Percentiles rank a stretch among this genome's conserved stretches.
Evolutionary conservation across 2,329 filamentous ascomycete species (phyloP).

Genomic region (Chaetomium globosum): DNA sequence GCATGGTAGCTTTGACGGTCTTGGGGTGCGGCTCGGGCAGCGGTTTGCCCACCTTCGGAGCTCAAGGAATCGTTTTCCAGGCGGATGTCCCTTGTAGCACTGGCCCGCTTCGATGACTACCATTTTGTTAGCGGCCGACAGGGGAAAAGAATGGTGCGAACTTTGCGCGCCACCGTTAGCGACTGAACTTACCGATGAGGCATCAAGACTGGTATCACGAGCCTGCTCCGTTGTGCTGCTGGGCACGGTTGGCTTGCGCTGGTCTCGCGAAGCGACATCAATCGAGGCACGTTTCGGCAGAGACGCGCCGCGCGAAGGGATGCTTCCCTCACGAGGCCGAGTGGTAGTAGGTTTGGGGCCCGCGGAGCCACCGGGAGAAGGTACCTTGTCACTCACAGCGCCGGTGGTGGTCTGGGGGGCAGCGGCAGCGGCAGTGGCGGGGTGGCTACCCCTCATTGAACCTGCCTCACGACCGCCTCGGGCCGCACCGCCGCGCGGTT

Average conservation of each 20-base stretch:
- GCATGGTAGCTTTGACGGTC: slow-evolving; percentile 29
- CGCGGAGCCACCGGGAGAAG: slow-evolving; percentile 37
- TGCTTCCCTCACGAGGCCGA: slow-evolving; percentile 44
- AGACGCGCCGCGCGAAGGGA: slow-evolving; percentile 44
- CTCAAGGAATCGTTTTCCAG: slow-evolving; percentile 29
- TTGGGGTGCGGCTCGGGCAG: slow-evolving; percentile 24
- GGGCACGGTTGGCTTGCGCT: slow-evolving; percentile 48
- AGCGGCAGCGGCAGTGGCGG: slow-evolving; percentile 18
- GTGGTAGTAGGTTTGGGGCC: slow-evolving; percentile 41
- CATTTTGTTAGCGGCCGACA: slow-evolving; percentile 18
- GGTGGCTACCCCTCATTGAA: slow-evolving; percentile 39
- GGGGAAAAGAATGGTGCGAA: not conserved
- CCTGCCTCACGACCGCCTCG: slow-evolving; percentile 47
- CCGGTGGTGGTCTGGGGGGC: slow-evolving; percentile 25
- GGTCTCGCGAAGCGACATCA: slow-evolving; percentile 50
- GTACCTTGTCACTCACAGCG: slow-evolving; percentile 44
- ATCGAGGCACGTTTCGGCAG: slow-evolving; percentile 51
- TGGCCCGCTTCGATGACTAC: slow-evolving; percentile 34
- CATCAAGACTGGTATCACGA: slow-evolving; percentile 45
- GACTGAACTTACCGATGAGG: slow-evolving; percentile 46
- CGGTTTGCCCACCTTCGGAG: slow-evolving; percentile 25
- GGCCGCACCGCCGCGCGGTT: slow-evolving; percentile 52
- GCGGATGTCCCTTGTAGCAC: slow-evolving; percentile 32
- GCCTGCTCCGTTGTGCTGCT: slow-evolving; percentile 45
- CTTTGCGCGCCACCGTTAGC: not conserved